These are phyloP conservation scores for Magnusiomyces suaveolens DNA, from an alignment of 1,139 yeast species.

Conservation along the genomic window DNA sequence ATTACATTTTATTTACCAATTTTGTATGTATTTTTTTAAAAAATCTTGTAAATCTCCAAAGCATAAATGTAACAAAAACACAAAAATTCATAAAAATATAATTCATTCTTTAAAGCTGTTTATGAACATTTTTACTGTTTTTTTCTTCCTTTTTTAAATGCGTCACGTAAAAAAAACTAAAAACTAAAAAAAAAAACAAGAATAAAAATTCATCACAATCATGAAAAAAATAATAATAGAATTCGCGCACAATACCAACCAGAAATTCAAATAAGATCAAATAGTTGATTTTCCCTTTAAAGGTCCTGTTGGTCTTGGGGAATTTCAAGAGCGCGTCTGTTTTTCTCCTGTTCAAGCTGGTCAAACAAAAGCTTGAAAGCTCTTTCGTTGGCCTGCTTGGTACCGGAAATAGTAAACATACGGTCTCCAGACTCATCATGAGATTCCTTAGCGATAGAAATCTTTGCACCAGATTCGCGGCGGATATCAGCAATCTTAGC, in stretches of 20 bases:
- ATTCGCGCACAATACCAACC: too few species aligned
- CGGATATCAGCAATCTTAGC: constrained; percentile 80
- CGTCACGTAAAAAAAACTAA: too few species aligned
- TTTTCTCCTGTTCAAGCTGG: constrained; percentile 69
- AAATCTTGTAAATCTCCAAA: not conserved
- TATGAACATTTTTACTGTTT: too few species aligned
- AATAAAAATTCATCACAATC: too few species aligned
- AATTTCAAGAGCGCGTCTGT: constrained; percentile 40
- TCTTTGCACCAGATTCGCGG: constrained; percentile 68
- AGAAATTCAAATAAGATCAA: too few species aligned
- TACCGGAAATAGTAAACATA: constrained; percentile 63
- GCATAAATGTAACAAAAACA: too few species aligned
- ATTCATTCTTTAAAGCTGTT: too few species aligned
- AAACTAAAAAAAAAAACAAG: too few species aligned
- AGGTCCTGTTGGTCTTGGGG: not conserved
- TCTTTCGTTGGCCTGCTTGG: constrained; percentile 53
- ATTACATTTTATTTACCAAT: not conserved
- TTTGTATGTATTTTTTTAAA: too few species aligned
- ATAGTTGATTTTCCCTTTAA: not conserved
- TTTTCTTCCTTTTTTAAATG: too few species aligned
- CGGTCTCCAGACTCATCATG: constrained; percentile 54
- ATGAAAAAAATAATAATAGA: too few species aligned
- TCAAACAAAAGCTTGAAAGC: constrained; percentile 61
- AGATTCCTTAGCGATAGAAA: constrained; percentile 66
- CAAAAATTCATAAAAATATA: too few species aligned